Evolutionary conservation across 2,329 filamentous ascomycete genomes (phyloP).

Genomic region (Alternaria arborescens): DNA sequence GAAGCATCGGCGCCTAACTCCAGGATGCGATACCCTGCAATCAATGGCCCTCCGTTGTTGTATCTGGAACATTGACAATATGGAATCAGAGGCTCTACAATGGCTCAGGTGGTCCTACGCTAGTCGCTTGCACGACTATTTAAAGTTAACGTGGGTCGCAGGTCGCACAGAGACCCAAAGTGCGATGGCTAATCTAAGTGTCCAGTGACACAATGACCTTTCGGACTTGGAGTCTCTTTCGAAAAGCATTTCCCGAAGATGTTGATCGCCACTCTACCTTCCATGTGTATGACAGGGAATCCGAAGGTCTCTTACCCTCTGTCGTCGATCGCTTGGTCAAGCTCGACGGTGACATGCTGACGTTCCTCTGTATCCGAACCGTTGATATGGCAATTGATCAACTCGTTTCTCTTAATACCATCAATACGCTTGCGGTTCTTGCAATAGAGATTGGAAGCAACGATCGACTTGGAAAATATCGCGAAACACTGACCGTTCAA

Average conservation of each 20-base stretch:
- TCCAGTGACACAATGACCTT: slow-evolving; percentile 27
- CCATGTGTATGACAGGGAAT: slow-evolving; percentile 8
- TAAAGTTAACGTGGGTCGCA: slow-evolving; percentile 24
- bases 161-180: neutral
- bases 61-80: slow-evolving; percentile 25
- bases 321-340: slow-evolving; percentile 23
- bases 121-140: slow-evolving; percentile 22
- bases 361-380: slow-evolving; percentile 29
- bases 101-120: slow-evolving; percentile 33
- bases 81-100: slow-evolving; percentile 26
- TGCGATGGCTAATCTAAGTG: neutral
- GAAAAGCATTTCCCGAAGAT: slow-evolving; percentile 27
- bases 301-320: slow-evolving; percentile 16
- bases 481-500: slow-evolving; percentile 4
- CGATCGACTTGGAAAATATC: neutral
- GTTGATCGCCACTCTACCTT: slow-evolving; percentile 24
- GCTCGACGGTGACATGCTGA: slow-evolving; percentile 23
- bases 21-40: slow-evolving; percentile 25
- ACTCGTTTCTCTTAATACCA: slow-evolving; percentile 25
- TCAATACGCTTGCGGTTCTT: slow-evolving; percentile 30
- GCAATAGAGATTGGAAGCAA: slow-evolving; percentile 11
- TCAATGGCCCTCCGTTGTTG: slow-evolving; percentile 30
- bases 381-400: slow-evolving; percentile 18
- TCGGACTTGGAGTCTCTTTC: slow-evolving; percentile 28
- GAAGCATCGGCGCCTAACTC: slow-evolving; percentile 16